Percentiles rank a stretch among this genome's conserved stretches.
phyloP scores from a whole-genome alignment of 2,329 filamentous ascomycete species.

The Colletotrichum siamense region DNA sequence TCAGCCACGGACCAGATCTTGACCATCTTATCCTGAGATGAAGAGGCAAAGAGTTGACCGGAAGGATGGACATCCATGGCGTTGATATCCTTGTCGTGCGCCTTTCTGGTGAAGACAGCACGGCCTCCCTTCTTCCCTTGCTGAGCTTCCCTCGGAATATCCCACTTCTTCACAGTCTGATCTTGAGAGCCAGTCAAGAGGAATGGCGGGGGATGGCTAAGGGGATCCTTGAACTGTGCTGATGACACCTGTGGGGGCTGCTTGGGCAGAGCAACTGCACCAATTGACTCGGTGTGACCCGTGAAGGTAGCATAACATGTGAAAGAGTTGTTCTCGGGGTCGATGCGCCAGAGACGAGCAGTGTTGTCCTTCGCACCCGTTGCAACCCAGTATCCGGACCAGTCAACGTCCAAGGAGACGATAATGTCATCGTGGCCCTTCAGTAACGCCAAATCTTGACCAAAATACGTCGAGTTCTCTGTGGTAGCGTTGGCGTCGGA shows the following conservation, averaged over 20 bases:
- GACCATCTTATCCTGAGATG: constrained; percentile 94
- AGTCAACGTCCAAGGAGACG: constrained; percentile 92
- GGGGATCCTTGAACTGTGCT: constrained; percentile 72
- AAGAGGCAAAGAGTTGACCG: constrained; percentile 87
- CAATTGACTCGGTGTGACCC: constrained; percentile 92
- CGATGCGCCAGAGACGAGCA: constrained; percentile 87
- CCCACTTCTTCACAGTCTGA: constrained; percentile 94
- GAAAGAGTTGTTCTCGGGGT: constrained; percentile 76
- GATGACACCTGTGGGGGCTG: constrained; percentile 71
- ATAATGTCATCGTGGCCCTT: constrained; percentile 96
- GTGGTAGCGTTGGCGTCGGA: constrained; percentile 34
- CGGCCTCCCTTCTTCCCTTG: constrained; percentile 57
- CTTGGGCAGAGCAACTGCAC: constrained; percentile 84
- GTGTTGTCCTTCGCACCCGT: constrained; percentile 98
- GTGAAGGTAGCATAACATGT: constrained; percentile 83
- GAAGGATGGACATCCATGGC: constrained; percentile 82
- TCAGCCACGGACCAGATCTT: constrained; percentile 95
- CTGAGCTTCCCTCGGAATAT: constrained; percentile 66
- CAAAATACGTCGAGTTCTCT: constrained; percentile 68
- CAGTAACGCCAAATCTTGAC: constrained; percentile 84
- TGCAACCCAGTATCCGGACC: constrained; percentile 96
- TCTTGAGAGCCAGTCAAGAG: constrained; percentile 94
- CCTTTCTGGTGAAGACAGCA: constrained; percentile 87
- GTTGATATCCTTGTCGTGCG: constrained; percentile 99
- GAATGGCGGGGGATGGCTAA: constrained; percentile 82